Evolutionary conservation across 108 stramenopile species (phyloP).

Genomic region (Schizochytrium sp.): DNA sequence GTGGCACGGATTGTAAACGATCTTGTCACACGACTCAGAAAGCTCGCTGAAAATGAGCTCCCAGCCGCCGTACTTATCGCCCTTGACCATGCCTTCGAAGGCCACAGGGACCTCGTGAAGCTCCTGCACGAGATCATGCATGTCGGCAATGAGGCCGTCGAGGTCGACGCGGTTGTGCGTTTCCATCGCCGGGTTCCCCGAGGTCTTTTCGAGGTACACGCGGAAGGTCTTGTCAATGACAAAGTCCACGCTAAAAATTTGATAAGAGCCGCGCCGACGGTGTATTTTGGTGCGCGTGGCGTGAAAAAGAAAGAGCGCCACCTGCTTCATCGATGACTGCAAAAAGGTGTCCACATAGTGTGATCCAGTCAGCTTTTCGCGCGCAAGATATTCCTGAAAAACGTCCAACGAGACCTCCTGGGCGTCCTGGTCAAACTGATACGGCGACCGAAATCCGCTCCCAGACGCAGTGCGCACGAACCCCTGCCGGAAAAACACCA

Average conservation of each 20-base stretch:
- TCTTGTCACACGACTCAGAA: neutral
- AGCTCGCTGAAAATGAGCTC: slow-evolving; percentile 2
- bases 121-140: slow-evolving; percentile 9
- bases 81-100: slow-evolving; percentile 16
- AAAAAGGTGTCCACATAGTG: slow-evolving; percentile 16
- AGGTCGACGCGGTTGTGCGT: neutral
- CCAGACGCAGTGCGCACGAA: neutral
- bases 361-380: neutral
- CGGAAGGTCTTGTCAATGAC: slow-evolving; percentile 4
- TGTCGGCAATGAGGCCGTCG: neutral
- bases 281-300: neutral
- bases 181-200: neutral
- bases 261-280: neutral
- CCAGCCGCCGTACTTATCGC: slow-evolving; percentile 2
- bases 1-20: slow-evolving; percentile 16
- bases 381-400: neutral
- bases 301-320: neutral
- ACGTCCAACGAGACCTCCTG: neutral
- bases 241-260: slow-evolving; percentile 5
- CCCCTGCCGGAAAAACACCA: slow-evolving; percentile 5
- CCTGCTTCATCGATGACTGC: neutral
- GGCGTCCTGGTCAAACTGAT: neutral
- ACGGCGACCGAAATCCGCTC: neutral
- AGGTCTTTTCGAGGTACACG: slow-evolving; percentile 1
- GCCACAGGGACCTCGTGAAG: slow-evolving; percentile 20